Evolutionary conservation across 2,329 filamentous ascomycete species (phyloP).

Genomic region (Paraphoma sp.): DNA sequence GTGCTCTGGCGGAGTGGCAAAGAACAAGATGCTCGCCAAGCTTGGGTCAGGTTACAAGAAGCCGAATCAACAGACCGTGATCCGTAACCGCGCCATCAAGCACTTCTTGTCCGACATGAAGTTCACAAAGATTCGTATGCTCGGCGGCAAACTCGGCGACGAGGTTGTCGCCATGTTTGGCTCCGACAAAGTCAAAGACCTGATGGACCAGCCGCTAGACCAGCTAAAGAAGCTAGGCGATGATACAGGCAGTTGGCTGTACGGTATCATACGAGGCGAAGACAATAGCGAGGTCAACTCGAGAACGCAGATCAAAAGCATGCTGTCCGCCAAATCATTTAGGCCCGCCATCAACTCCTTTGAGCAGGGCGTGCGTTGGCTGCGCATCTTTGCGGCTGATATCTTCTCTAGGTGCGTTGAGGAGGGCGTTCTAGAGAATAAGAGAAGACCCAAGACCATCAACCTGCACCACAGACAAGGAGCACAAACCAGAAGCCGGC

Average conservation of each 20-base stretch:
- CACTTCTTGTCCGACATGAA: constrained; percentile 85
- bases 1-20: constrained; percentile 86
- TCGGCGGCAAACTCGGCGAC: constrained; percentile 95
- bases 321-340: constrained; percentile 97
- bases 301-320: constrained; percentile 92
- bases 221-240: constrained; percentile 81
- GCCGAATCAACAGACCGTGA: constrained; percentile 92
- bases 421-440: constrained; percentile 87
- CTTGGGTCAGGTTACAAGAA: constrained; percentile 91
- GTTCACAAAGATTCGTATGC: constrained; percentile 90
- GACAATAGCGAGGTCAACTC: constrained; percentile 89
- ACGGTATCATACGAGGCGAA: constrained; percentile 82
- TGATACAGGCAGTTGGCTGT: constrained; percentile 85
- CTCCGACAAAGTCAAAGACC: constrained; percentile 78
- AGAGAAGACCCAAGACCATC: constrained; percentile 82
- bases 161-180: constrained; percentile 81
- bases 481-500: constrained; percentile 75
- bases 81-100: constrained; percentile 81
- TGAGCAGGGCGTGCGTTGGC: constrained; percentile 83
- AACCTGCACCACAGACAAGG: constrained; percentile 82
- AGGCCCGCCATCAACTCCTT: constrained; percentile 78
- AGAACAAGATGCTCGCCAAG: constrained; percentile 96
- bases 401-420: constrained; percentile 90
- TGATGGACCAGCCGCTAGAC: constrained; percentile 75
- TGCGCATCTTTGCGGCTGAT: constrained; percentile 89